phyloP scores from a whole-genome alignment of 176 grass and related monocot species.

The Pontederia crassipes region DNA sequence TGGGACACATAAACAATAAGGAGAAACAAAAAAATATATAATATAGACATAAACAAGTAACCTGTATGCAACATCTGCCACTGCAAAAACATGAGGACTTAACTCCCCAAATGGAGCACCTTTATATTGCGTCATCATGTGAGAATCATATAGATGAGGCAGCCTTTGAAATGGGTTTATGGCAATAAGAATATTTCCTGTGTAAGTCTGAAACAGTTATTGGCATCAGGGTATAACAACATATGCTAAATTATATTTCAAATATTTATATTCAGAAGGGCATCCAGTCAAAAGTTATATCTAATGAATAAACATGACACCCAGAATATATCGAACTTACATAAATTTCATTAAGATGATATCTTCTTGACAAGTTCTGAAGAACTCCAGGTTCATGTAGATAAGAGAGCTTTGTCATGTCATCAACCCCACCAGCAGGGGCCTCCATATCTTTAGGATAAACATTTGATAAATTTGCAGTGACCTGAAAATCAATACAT shows the following conservation, averaged over 20 bases:
- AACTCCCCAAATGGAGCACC: conserved; percentile 57
- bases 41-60: conserved; percentile 13
- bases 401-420: conserved; percentile 75
- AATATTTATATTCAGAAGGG: neutral
- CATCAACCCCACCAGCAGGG: conserved; percentile 57
- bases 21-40: neutral
- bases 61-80: conserved; percentile 63
- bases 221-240: neutral
- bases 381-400: conserved; percentile 79
- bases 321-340: conserved; percentile 31
- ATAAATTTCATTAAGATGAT: conserved; percentile 72
- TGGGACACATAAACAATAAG: neutral
- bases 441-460: conserved; percentile 49
- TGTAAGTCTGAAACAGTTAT: conserved; percentile 43
- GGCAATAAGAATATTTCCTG: conserved; percentile 68
- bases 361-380: conserved; percentile 44
- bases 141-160: conserved; percentile 52
- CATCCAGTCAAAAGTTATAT: neutral
- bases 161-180: conserved; percentile 60
- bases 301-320: neutral
- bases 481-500: conserved; percentile 13
- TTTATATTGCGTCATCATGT: conserved; percentile 86
- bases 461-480: conserved; percentile 23
- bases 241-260: neutral
- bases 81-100: conserved; percentile 74